Percentiles rank a stretch among this genome's conserved stretches.
These are phyloP conservation scores for Colletotrichum sp. DNA, from an alignment of 2,329 filamentous ascomycete genomes.

Conservation along the genomic window DNA sequence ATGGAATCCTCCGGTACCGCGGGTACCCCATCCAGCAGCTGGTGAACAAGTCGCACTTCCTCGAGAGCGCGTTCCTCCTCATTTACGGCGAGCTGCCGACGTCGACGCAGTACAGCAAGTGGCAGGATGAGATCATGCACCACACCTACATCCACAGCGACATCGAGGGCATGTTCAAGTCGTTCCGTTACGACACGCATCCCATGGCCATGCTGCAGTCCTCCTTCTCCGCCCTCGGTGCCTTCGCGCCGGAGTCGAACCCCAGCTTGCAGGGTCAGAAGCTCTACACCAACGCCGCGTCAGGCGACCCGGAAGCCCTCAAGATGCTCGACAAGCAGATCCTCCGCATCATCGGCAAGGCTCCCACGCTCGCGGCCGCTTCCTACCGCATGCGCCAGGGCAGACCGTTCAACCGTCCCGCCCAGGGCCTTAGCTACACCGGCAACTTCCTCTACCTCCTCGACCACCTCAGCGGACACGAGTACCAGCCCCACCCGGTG, in stretches of 20 bases:
- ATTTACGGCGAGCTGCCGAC: slow-evolving; percentile 57
- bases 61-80: slow-evolving; percentile 54
- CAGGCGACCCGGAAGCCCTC: slow-evolving; percentile 43
- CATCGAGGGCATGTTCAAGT: slow-evolving; percentile 55
- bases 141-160: slow-evolving; percentile 55
- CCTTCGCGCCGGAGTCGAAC: slow-evolving; percentile 55
- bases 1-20: slow-evolving; percentile 56
- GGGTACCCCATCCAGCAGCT: slow-evolving; percentile 58
- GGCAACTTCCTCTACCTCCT: slow-evolving; percentile 62
- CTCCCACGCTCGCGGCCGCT: slow-evolving; percentile 54
- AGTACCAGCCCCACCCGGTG: slow-evolving; percentile 52
- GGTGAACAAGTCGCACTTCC: slow-evolving; percentile 52
- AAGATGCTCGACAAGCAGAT: slow-evolving; percentile 56
- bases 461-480: slow-evolving; percentile 52
- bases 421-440: slow-evolving; percentile 52
- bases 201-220: slow-evolving; percentile 58
- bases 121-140: slow-evolving; percentile 55
- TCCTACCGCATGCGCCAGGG: slow-evolving; percentile 58
- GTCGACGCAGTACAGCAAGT: slow-evolving; percentile 39
- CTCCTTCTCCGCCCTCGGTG: slow-evolving; percentile 53
- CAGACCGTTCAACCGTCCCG: slow-evolving; percentile 54
- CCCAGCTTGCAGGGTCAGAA: slow-evolving; percentile 54
- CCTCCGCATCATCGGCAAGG: slow-evolving; percentile 56
- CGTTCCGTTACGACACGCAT: slow-evolving; percentile 55
- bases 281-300: slow-evolving; percentile 51